These are phyloP conservation scores for Rhododendron griersonianum DNA, from an alignment of 148 eudicot species.

Conservation along the genomic window DNA sequence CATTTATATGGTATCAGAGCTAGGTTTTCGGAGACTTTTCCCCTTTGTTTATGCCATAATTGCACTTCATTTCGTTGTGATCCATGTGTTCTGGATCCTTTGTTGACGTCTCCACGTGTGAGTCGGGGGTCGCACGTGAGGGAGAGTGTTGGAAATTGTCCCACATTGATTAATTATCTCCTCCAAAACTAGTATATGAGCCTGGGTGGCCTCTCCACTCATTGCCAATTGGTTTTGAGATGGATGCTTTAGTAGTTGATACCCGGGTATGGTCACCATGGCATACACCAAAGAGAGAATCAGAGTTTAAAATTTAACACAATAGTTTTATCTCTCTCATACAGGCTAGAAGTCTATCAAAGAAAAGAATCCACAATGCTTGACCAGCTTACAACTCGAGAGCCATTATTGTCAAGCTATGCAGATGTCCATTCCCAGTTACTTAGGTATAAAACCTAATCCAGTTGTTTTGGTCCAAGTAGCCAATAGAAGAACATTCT, in stretches of 20 bases:
- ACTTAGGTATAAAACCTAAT: background rate
- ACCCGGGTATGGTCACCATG: background rate
- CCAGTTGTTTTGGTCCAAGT: background rate
- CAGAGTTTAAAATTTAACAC: background rate
- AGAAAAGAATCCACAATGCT: constrained; percentile 1
- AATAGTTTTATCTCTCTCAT: background rate
- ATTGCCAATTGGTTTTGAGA: too few species aligned
- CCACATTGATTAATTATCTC: too few species aligned
- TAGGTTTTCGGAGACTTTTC: too few species aligned
- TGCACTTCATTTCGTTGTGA: too few species aligned
- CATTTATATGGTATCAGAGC: too few species aligned
- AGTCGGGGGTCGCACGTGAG: too few species aligned
- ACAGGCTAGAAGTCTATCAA: background rate
- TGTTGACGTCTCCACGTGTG: too few species aligned
- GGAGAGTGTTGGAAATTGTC: too few species aligned
- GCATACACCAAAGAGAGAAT: background rate
- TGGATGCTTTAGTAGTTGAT: background rate
- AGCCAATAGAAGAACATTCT: background rate
- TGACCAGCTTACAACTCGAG: background rate
- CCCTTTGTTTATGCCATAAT: too few species aligned
- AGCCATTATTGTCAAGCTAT: background rate
- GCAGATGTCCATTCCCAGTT: background rate
- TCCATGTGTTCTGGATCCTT: too few species aligned
- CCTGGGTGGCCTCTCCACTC: too few species aligned
- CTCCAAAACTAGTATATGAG: too few species aligned